phyloP scores from a whole-genome alignment of 352 stramenopile genomes.

The Phytopythium oedochilum region DNA sequence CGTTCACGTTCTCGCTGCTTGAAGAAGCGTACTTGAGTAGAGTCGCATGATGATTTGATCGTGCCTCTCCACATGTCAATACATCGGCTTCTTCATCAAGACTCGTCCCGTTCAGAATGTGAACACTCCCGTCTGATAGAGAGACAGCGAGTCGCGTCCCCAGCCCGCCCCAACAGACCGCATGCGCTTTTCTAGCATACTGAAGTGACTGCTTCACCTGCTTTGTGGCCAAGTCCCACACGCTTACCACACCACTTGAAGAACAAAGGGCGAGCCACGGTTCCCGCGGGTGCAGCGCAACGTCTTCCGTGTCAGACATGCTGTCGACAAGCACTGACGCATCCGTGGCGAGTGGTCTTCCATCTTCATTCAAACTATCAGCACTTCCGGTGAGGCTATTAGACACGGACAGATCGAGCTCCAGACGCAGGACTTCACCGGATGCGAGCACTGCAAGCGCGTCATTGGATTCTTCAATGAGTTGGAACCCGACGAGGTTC shows the following conservation, averaged over 20 bases:
- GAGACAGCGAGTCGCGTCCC: conserved; percentile 39
- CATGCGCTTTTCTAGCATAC: conserved; percentile 10
- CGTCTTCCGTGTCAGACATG: conserved; percentile 16
- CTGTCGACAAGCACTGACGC: conserved; percentile 16
- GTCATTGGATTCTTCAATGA: conserved; percentile 20
- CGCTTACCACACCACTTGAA: conserved; percentile 22
- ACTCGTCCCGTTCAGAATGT: conserved; percentile 29
- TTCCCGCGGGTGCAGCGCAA: conserved; percentile 37
- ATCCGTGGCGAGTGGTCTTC: not conserved
- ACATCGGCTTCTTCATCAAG: conserved; percentile 10
- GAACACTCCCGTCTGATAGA: conserved; percentile 27
- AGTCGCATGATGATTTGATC: conserved; percentile 5
- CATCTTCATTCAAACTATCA: not conserved
- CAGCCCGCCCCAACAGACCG: conserved; percentile 37
- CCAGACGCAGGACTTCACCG: conserved; percentile 21
- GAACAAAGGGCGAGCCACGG: conserved; percentile 34
- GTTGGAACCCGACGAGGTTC: conserved; percentile 4
- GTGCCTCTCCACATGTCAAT: conserved; percentile 14
- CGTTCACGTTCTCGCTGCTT: conserved; percentile 6
- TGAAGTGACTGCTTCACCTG: conserved; percentile 13
- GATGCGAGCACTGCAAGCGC: conserved; percentile 18
- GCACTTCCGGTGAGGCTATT: not conserved
- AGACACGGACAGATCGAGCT: conserved; percentile 10
- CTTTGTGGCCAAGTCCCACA: conserved; percentile 41
- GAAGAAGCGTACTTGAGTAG: conserved; percentile 42